These are phyloP conservation scores for Lophiostoma macrostomum DNA, from an alignment of 495 filamentous ascomycete genomes.

Conservation along the genomic window DNA sequence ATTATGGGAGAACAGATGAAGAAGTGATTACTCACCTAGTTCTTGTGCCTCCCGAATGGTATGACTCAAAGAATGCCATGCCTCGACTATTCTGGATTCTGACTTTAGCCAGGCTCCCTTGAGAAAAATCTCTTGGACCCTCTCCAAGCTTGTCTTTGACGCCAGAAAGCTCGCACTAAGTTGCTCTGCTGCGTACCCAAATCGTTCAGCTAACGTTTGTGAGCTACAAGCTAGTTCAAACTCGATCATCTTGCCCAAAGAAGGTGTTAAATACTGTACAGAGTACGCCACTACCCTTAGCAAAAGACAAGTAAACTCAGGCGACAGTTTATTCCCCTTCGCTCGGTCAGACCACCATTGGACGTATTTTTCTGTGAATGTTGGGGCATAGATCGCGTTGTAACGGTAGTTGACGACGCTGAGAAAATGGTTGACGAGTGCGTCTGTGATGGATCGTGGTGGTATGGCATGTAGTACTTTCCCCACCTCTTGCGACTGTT, in stretches of 20 bases:
- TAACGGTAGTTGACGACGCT: slow-evolving; percentile 51
- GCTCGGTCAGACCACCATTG: slow-evolving; percentile 48
- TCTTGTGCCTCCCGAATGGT: slow-evolving; percentile 53
- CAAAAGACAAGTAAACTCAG: slow-evolving; percentile 52
- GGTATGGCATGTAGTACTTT: slow-evolving; percentile 26
- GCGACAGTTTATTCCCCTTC: slow-evolving; percentile 36
- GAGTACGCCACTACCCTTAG: slow-evolving; percentile 53
- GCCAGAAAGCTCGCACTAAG: slow-evolving; percentile 47
- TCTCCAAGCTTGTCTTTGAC: slow-evolving; percentile 48
- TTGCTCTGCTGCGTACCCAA: slow-evolving; percentile 47
- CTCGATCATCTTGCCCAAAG: slow-evolving; percentile 46
- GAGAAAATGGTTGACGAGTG: slow-evolving; percentile 50
- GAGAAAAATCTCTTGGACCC: slow-evolving; percentile 54
- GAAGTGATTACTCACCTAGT: slow-evolving; percentile 39
- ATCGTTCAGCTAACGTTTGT: slow-evolving; percentile 42
- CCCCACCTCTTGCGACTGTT: slow-evolving; percentile 11
- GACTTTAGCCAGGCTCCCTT: slow-evolving; percentile 54
- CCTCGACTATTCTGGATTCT: slow-evolving; percentile 51
- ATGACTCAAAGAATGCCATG: slow-evolving; percentile 49
- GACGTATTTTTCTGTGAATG: slow-evolving; percentile 49
- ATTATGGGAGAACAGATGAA: too few species aligned
- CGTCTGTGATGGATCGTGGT: slow-evolving; percentile 43
- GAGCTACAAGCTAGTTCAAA: slow-evolving; percentile 45
- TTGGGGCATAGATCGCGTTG: slow-evolving; percentile 49
- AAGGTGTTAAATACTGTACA: slow-evolving; percentile 44